These are phyloP conservation scores for Aspergillus felis DNA, from an alignment of 2,329 filamentous ascomycete species.

Conservation along the genomic window DNA sequence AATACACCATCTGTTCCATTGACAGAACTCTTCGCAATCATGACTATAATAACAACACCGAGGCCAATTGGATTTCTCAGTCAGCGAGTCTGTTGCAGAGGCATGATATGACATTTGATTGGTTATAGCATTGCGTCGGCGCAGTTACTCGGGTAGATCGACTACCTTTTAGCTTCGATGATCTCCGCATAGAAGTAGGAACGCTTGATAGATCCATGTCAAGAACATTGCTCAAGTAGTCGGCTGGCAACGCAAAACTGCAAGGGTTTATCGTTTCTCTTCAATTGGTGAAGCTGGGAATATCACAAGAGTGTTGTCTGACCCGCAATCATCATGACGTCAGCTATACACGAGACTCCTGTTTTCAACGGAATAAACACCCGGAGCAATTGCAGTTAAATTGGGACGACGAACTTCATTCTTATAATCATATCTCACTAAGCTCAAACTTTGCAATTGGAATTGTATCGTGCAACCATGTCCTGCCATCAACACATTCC, in stretches of 20 bases:
- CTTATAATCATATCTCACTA: neutral
- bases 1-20: neutral
- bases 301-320: neutral
- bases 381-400: neutral
- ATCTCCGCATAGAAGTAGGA: neutral
- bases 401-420: neutral
- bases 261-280: neutral
- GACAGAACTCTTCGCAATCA: too few relatives aligned
- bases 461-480: neutral
- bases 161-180: neutral
- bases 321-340: neutral
- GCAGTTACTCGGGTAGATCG: neutral
- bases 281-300: neutral
- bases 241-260: neutral
- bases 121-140: neutral
- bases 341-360: neutral
- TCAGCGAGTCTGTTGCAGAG: neutral
- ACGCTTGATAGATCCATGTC: neutral
- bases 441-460: neutral
- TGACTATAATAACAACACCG: neutral
- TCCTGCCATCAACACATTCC: slow-evolving; percentile 4
- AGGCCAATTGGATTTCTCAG: neutral
- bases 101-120: neutral
- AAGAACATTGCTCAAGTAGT: neutral
- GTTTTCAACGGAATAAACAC: neutral